Percentiles rank a stretch among this genome's conserved stretches.
Evolutionary conservation across 2,329 filamentous ascomycete genomes (phyloP).

Genomic region (Emydomyces testavorans): DNA sequence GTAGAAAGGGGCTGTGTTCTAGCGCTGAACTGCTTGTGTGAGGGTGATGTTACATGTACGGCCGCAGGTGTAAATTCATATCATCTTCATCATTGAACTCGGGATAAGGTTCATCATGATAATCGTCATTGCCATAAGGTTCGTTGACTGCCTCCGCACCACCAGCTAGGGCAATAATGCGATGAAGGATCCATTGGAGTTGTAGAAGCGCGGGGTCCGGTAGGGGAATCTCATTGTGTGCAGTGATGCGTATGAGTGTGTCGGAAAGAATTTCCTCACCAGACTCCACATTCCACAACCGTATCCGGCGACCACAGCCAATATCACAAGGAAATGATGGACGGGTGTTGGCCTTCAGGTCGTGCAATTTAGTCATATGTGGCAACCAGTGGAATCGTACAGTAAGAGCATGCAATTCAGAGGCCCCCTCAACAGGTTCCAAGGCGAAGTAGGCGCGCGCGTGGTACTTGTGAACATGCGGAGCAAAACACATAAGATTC

Average conservation of each 20-base stretch:
- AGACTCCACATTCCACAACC: constrained; percentile 4
- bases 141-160: constrained; percentile 3
- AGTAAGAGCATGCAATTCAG: not conserved
- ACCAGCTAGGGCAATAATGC: constrained; percentile 7
- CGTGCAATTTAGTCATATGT: not conserved
- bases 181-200: constrained; percentile 12
- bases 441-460: constrained; percentile 9
- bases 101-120: constrained; percentile 10
- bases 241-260: constrained; percentile 3
- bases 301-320: not conserved
- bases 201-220: constrained; percentile 8
- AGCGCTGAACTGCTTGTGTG: constrained; percentile 1
- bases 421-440: constrained; percentile 2
- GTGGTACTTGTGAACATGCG: constrained; percentile 8
- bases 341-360: not conserved
- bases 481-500: constrained; percentile 13
- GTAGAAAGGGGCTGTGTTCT: constrained; percentile 6
- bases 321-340: constrained; percentile 1
- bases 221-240: constrained; percentile 6
- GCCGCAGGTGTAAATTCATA: constrained; percentile 4
- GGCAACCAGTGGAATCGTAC: constrained; percentile 13
- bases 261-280: constrained; percentile 1
- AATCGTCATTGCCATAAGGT: constrained; percentile 6
- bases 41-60: constrained; percentile 2
- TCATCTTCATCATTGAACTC: constrained; percentile 6